These are phyloP conservation scores for Podospora pseudopauciseta DNA, from an alignment of 495 filamentous ascomycete genomes.

Conservation along the genomic window DNA sequence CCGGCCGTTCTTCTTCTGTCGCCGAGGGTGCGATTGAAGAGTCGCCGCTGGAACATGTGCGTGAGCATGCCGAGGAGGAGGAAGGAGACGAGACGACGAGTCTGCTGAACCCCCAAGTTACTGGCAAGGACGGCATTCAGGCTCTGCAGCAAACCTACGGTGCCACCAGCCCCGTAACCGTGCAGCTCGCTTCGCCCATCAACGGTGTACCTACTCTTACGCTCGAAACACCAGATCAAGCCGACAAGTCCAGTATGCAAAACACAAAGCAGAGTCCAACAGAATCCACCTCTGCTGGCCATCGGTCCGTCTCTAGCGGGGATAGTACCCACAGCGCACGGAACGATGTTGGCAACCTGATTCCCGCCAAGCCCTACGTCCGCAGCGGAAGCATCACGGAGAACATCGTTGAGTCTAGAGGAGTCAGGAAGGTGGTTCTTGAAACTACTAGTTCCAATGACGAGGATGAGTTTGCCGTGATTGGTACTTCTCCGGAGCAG, in stretches of 20 bases:
- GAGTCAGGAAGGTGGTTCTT: conserved; percentile 80
- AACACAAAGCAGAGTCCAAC: conserved; percentile 16
- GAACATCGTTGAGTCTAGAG: conserved; percentile 75
- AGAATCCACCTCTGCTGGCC: background rate
- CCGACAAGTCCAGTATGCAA: conserved; percentile 25
- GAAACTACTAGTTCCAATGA: conserved; percentile 58
- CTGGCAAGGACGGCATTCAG: conserved; percentile 65
- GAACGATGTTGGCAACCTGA: conserved; percentile 14
- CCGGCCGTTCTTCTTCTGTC: conserved; percentile 28
- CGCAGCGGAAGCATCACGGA: conserved; percentile 87
- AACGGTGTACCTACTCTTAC: conserved; percentile 21
- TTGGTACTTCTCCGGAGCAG: conserved; percentile 17
- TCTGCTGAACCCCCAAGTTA: conserved; percentile 37
- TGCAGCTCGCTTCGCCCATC: conserved; percentile 29
- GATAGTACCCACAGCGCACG: conserved; percentile 22
- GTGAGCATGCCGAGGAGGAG: conserved; percentile 7
- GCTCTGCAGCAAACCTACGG: conserved; percentile 65
- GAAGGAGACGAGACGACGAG: conserved; percentile 41
- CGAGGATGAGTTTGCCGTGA: conserved; percentile 28
- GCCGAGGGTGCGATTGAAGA: conserved; percentile 21
- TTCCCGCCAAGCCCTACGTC: conserved; percentile 52
- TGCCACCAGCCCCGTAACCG: conserved; percentile 40
- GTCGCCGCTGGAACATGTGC: conserved; percentile 5
- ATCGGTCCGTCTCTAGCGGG: conserved; percentile 19
- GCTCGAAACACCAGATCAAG: conserved; percentile 21